These are phyloP conservation scores for Pseudohalonectria lignicola DNA, from an alignment of 2,329 filamentous ascomycete genomes.

Conservation along the genomic window DNA sequence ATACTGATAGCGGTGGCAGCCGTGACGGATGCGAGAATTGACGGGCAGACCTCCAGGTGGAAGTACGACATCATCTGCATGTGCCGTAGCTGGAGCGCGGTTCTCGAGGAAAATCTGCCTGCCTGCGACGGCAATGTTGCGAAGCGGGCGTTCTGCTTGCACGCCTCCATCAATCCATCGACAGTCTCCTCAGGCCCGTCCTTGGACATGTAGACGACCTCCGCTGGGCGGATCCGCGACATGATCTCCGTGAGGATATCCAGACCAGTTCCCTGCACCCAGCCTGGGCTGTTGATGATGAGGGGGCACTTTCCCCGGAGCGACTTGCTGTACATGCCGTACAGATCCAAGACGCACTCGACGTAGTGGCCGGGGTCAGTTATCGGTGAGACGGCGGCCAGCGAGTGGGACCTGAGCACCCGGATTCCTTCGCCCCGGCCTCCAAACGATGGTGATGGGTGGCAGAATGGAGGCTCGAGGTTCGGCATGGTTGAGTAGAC, in stretches of 20 bases:
- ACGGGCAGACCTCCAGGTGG: conserved; percentile 38
- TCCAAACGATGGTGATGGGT: conserved; percentile 25
- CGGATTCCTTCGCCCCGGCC: conserved; percentile 18
- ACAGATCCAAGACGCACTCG: conserved; percentile 52
- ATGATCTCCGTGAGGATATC: conserved; percentile 52
- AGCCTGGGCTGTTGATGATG: conserved; percentile 65
- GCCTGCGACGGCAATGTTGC: conserved; percentile 47
- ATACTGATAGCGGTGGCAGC: no score
- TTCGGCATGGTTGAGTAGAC: conserved; percentile 49
- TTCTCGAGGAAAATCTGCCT: conserved; percentile 43
- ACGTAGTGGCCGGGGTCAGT: conserved; percentile 58
- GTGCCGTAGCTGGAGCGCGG: conserved; percentile 52
- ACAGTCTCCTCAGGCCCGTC: conserved; percentile 49
- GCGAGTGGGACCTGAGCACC: conserved; percentile 51
- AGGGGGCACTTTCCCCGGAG: conserved; percentile 37
- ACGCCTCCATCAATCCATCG: conserved; percentile 35
- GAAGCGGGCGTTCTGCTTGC: conserved; percentile 26
- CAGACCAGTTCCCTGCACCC: conserved; percentile 61
- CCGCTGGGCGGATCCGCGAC: conserved; percentile 38
- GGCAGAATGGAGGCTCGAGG: conserved; percentile 57
- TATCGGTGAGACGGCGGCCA: conserved; percentile 54
- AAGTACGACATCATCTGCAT: conserved; percentile 81
- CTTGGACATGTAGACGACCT: conserved; percentile 59
- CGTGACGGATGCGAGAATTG: no score
- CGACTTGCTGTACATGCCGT: conserved; percentile 40